Percentiles rank a stretch among this genome's conserved stretches.
Evolutionary conservation across 1,139 yeast genomes (phyloP).

Genomic region (Ogataea hybrid): DNA sequence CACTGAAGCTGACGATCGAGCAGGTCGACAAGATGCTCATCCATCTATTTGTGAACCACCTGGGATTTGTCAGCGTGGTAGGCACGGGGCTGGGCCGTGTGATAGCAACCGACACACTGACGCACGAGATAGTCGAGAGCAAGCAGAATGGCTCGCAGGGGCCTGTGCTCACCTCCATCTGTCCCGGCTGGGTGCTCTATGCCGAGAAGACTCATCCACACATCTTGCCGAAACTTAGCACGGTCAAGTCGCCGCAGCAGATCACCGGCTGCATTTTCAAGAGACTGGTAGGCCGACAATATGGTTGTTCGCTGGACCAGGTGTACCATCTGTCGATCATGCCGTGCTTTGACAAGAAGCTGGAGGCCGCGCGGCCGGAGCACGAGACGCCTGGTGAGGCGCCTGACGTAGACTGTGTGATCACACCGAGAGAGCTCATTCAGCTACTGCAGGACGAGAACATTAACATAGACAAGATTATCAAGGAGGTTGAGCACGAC

Average conservation of each 20-base stretch:
- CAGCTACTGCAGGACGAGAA: constrained; percentile 60
- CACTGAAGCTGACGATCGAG: constrained; percentile 52
- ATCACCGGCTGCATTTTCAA: constrained; percentile 82
- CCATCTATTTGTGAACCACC: constrained; percentile 52
- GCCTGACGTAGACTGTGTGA: constrained; percentile 86
- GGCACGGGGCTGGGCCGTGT: constrained; percentile 85
- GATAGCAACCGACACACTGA: constrained; percentile 61
- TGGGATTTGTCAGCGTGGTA: constrained; percentile 73
- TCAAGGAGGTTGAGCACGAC: constrained; percentile 20
- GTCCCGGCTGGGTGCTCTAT: constrained; percentile 97
- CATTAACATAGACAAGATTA: constrained; percentile 36
- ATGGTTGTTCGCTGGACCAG: constrained; percentile 35
- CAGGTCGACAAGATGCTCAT: constrained; percentile 61
- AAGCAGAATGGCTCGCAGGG: constrained; percentile 23
- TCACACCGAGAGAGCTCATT: constrained; percentile 85
- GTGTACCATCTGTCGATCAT: constrained; percentile 82
- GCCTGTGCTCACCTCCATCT: constrained; percentile 63
- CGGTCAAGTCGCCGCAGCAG: constrained; percentile 88
- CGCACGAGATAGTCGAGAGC: constrained; percentile 40
- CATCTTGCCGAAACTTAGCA: constrained; percentile 57
- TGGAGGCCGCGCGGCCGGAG: constrained; percentile 91
- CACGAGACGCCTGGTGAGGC: constrained; percentile 29
- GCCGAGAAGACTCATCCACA: constrained; percentile 95
- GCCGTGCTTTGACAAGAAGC: constrained; percentile 97
- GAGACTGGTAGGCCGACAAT: constrained; percentile 45